These are phyloP conservation scores for Triticum monococcum DNA, from an alignment of 176 grass and related monocot species.

Conservation along the genomic window DNA sequence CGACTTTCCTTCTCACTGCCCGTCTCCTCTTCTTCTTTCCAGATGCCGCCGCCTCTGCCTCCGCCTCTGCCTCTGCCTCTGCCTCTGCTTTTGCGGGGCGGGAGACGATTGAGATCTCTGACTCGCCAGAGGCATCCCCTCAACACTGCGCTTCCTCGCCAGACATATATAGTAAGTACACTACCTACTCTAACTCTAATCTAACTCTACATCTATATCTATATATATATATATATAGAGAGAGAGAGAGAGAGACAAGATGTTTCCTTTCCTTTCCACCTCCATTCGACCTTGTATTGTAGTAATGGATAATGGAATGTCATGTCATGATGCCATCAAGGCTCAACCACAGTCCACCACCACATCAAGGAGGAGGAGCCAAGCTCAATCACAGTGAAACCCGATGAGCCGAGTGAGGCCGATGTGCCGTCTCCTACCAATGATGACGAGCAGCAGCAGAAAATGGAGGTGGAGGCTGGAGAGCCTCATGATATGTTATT, in stretches of 20 bases:
- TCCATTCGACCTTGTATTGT: too few species aligned
- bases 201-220: too few species aligned
- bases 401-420: background rate
- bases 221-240: too few species aligned
- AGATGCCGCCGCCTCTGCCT: background rate
- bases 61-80: background rate
- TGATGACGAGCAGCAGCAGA: background rate
- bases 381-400: background rate
- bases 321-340: background rate
- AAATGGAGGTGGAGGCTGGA: background rate
- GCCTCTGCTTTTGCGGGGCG: background rate
- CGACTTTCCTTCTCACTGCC: background rate
- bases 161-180: too few species aligned
- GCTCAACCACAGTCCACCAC: background rate
- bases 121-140: background rate
- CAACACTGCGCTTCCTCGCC: background rate
- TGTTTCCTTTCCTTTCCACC: too few species aligned
- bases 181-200: too few species aligned
- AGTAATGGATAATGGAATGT: too few species aligned
- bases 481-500: background rate
- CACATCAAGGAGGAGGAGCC: background rate
- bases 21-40: background rate
- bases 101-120: background rate
- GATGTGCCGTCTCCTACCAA: background rate
- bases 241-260: too few species aligned